Evolutionary conservation across 2,329 filamentous ascomycete species (phyloP), one percentile per base, ranked within the genome.

Genomic region (Scedosporium minutisporum): DNA sequence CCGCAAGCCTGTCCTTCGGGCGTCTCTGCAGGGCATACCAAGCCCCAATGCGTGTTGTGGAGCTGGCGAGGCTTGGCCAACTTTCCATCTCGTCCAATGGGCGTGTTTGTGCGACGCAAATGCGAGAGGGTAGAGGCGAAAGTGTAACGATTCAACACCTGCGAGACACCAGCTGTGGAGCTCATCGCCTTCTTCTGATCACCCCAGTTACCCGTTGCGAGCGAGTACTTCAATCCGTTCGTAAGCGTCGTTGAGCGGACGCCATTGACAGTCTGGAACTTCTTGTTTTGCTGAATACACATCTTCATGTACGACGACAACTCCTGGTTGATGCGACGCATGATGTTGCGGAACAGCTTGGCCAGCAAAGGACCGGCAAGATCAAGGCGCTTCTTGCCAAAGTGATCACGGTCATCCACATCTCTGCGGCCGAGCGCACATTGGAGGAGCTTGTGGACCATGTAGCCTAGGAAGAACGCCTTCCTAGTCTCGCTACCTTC

Each of bases 141-240:
- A 0, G 96, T 97, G 74, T 97, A 99, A 73, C 95, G 87, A 79
- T 97, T 99, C 71, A 99, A 78, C 77, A 99, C 96, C 77, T 99
- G 95, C 58, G 93, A 97, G 57, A 99, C 95, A 82, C 95, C 96
- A 57, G 95, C 95, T 66, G 96, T 97, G 1, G 93, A 91, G 68
- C 89, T 93, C 69, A 90, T 90, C 21, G 95, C 93, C 80, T 97
- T 99, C 83, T 97, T 99, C 79, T 99, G 95, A 68, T 99, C 95
- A 71, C 95, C 96, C 96, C 95, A 99, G 77, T 99, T 99, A 67
- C 95, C 95, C 14, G 95, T 99, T 27, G 95, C 93, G 65, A 99
- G 81, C 61, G 95, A 97, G 76, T 99, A 99, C 73, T 97, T 96
- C 67, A 99, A 78, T 59, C 93, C 95, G 71, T 95, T 96, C 21